Base-by-base conservation (phyloP, 2,329 filamentous ascomycete species). In the Grosmannia serpens region DNA sequence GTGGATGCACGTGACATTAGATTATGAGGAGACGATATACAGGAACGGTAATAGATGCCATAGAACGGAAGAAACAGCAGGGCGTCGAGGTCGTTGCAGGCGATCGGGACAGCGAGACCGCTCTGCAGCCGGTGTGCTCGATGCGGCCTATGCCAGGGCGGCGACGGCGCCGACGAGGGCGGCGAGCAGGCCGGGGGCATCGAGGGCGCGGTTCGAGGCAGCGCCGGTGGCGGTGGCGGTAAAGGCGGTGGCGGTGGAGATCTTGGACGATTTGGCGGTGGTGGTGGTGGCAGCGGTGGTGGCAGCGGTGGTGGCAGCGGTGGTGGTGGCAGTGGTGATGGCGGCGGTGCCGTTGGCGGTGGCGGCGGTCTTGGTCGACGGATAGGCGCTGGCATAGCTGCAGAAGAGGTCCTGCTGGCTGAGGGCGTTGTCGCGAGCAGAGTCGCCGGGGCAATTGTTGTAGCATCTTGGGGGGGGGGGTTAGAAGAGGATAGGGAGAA, bases 361-460 rank as follows among this genome's bases (percentile, higher is more conserved):
- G 13, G 64, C 57, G 29, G 67, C 53, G 15, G 64, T 59, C 58
- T 64, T 56, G 55, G 63, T 60, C 55, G 73, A 71, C 56, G 72
- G 70, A 68, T 71, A 75, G 65, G 74, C 70, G 60, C 70, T 74
- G 60, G 74, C 76, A 63, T 76, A 72, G 59, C 68, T 66, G 72
- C 78, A 80, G 71, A 69, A 75, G 65, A 73, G 70, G 60, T 67
- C 66, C 62, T 75, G 71, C 66, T 75, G 71, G 63, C 69, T 66
- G 55, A 69, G 62, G 63, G 70, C 70, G 24, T 66, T 57, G 56
- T 64, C 57, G 61, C 65, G 69, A 52, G 74, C 71, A 55, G 66
- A 1, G 68, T 81, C 77, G 64, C 75, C 70, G 66, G 78, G 78
- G 72, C 78, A 81, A 75, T 81, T 80, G 73, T 64, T 63, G 61